These are phyloP conservation scores for Aspergillus novoparasiticus DNA, from an alignment of 2,329 filamentous ascomycete genomes.

Conservation along the genomic window DNA sequence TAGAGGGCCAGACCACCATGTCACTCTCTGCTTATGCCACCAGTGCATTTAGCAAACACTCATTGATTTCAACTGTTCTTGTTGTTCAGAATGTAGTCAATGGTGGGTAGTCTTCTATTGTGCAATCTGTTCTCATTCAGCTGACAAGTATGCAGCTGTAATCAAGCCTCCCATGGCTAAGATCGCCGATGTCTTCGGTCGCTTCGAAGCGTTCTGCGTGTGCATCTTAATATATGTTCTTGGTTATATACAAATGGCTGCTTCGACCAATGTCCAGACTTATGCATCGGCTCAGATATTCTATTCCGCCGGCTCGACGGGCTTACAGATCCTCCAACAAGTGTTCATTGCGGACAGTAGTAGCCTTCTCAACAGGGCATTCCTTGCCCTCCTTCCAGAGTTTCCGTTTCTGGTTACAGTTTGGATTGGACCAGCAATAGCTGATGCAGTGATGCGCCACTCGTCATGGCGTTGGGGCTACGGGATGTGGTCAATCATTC, in stretches of 20 bases:
- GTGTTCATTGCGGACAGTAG: slow-evolving; percentile 72
- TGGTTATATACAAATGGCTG: slow-evolving; percentile 67
- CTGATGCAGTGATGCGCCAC: slow-evolving; percentile 55
- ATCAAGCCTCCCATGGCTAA: slow-evolving; percentile 68
- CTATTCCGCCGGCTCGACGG: slow-evolving; percentile 64
- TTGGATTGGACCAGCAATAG: slow-evolving; percentile 63
- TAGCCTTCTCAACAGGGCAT: slow-evolving; percentile 63
- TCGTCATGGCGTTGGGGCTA: slow-evolving; percentile 70
- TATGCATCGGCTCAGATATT: slow-evolving; percentile 62
- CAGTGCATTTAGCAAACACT: slow-evolving; percentile 65
- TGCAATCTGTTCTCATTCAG: background rate
- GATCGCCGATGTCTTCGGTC: slow-evolving; percentile 68
- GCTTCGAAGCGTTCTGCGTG: slow-evolving; percentile 63
- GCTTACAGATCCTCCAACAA: slow-evolving; percentile 62
- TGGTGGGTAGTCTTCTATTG: slow-evolving; percentile 47
- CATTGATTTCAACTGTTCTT: slow-evolving; percentile 65
- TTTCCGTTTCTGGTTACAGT: slow-evolving; percentile 69
- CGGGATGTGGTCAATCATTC: slow-evolving; percentile 66
- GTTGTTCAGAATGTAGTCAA: slow-evolving; percentile 67
- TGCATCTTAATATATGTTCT: slow-evolving; percentile 56
- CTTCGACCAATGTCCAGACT: slow-evolving; percentile 58
- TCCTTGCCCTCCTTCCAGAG: slow-evolving; percentile 64
- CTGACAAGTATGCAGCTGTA: slow-evolving; percentile 51
- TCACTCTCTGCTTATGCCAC: slow-evolving; percentile 67
- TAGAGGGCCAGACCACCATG: slow-evolving; percentile 65